A percentile compares a stretch with the other conserved stretches of the same genome.
These are phyloP conservation scores for Fonsecaea pedrosoi DNA, from an alignment of 2,329 filamentous ascomycete species.

Conservation along the genomic window DNA sequence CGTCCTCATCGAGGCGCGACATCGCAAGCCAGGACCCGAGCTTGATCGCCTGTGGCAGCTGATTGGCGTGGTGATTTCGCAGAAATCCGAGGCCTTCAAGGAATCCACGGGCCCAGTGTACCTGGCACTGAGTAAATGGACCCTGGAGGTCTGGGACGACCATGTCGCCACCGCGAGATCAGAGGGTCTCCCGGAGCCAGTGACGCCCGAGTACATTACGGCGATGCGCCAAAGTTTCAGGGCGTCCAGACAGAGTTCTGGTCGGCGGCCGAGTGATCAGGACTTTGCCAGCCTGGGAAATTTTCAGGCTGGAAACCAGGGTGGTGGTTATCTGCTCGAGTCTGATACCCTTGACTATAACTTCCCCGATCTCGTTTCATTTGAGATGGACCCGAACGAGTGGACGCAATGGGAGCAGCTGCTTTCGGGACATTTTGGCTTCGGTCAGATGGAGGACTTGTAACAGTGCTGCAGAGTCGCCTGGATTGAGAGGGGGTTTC, in stretches of 20 bases:
- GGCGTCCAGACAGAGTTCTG: neutral
- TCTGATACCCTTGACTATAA: neutral
- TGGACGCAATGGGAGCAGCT: slow-evolving; percentile 1
- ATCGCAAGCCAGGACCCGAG: neutral
- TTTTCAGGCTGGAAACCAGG: neutral
- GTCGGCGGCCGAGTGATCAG: neutral
- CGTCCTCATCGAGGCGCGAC: slow-evolving; percentile 3
- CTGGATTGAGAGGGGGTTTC: neutral
- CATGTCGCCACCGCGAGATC: neutral
- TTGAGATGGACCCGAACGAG: neutral
- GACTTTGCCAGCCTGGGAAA: neutral
- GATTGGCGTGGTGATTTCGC: slow-evolving; percentile 1
- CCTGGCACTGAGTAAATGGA: slow-evolving; percentile 1
- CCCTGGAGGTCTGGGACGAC: slow-evolving; percentile 1
- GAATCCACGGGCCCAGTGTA: neutral
- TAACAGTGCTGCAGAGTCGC: neutral
- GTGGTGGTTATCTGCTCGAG: neutral
- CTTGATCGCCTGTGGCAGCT: neutral
- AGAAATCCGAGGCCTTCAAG: neutral
- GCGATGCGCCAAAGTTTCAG: neutral
- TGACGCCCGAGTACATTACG: neutral
- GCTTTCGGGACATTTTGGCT: neutral
- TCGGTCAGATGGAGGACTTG: neutral
- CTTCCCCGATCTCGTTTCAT: slow-evolving; percentile 1
- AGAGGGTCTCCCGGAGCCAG: neutral